Evolutionary conservation across 768 basidiomycete species (phyloP).

Genomic region (Collybia nuda): DNA sequence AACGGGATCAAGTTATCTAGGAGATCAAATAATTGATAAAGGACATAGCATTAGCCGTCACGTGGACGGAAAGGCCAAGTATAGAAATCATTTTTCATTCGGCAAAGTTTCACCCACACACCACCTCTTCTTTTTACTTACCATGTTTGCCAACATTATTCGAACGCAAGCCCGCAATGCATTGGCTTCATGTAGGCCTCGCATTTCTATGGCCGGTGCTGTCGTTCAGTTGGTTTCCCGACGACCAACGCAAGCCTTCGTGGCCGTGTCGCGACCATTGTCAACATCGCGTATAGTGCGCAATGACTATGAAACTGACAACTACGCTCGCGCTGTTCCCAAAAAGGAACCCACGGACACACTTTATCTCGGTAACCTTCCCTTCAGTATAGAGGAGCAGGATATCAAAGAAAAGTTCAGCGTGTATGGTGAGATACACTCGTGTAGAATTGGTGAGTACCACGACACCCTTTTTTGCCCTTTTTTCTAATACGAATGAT

Average conservation of each 20-base stretch:
- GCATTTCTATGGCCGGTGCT: slow-evolving; percentile 1
- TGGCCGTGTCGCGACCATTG: slow-evolving; percentile 10
- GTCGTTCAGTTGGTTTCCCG: neutral
- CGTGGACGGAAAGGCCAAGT: slow-evolving; percentile 6
- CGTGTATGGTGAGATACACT: slow-evolving; percentile 39
- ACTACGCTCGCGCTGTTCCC: too few species aligned
- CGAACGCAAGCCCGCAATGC: slow-evolving; percentile 33
- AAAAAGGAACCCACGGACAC: slow-evolving; percentile 28
- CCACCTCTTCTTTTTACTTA: slow-evolving; percentile 7
- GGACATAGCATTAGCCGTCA: neutral
- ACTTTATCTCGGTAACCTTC: slow-evolving; percentile 54
- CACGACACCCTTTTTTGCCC: neutral
- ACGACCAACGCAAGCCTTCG: neutral
- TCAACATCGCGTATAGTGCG: slow-evolving; percentile 16
- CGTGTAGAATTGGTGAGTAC: slow-evolving; percentile 41
- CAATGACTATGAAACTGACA: neutral
- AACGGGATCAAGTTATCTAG: too few species aligned
- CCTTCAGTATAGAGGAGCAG: slow-evolving; percentile 40
- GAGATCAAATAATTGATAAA: neutral
- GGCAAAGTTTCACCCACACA: neutral
- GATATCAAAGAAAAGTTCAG: slow-evolving; percentile 41
- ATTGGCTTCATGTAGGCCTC: slow-evolving; percentile 24
- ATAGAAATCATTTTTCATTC: slow-evolving; percentile 7
- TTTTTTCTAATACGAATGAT: neutral
- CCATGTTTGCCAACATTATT: slow-evolving; percentile 37